phyloP scores from a whole-genome alignment of 768 basidiomycete genomes.

The Tulasnella sp. region DNA sequence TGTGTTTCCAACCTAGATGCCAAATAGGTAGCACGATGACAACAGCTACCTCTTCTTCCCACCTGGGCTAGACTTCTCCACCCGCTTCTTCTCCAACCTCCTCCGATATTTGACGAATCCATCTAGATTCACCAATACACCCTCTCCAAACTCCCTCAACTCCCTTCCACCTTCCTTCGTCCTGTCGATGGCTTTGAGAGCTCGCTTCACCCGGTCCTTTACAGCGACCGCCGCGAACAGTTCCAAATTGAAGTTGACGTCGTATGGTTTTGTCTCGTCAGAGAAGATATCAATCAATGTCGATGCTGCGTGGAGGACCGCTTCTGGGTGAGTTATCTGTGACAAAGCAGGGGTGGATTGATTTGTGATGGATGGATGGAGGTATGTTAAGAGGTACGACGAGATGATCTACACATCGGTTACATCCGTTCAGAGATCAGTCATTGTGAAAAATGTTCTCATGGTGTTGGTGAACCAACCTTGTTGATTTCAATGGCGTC shows the following conservation, averaged over 20 bases:
- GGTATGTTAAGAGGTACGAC: constrained; percentile 49
- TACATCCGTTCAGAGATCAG: constrained; percentile 14
- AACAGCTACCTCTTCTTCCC: too few relatives aligned
- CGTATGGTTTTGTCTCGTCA: constrained; percentile 71
- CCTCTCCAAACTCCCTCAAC: constrained; percentile 56
- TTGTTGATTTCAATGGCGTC: constrained; percentile 53
- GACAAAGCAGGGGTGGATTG: too few relatives aligned
- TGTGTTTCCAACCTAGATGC: too few relatives aligned
- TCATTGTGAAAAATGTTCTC: neutral
- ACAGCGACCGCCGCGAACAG: constrained; percentile 40
- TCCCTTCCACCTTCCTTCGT: constrained; percentile 57
- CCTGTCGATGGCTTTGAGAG: constrained; percentile 53
- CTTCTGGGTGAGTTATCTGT: constrained; percentile 31
- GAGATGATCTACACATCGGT: constrained; percentile 41
- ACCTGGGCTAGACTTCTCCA: neutral
- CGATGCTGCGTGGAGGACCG: constrained; percentile 65
- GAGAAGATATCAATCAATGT: constrained; percentile 89
- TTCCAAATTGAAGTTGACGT: constrained; percentile 58
- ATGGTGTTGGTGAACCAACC: constrained; percentile 26
- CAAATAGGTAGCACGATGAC: too few relatives aligned
- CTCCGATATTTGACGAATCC: constrained; percentile 67
- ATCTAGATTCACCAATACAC: constrained; percentile 60
- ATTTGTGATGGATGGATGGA: neutral
- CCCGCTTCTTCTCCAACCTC: constrained; percentile 31
- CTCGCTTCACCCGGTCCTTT: constrained; percentile 50